phyloP scores from a whole-genome alignment of 805 yeast genomes.

The Lachancea cidri region DNA sequence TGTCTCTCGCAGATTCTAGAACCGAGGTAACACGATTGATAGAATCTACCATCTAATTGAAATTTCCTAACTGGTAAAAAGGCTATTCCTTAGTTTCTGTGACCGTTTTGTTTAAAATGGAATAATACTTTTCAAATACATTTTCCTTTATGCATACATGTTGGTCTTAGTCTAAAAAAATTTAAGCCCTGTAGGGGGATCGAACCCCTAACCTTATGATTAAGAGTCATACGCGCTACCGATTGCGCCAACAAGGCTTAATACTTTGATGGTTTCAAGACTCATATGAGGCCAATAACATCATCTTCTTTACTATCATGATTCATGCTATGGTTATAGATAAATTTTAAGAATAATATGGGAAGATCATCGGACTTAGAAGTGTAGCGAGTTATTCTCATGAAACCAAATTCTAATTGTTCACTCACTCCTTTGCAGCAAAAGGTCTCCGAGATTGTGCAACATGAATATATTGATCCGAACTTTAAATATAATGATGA shows the following conservation, averaged over 20 bases:
- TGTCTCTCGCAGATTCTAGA: constrained; percentile 72
- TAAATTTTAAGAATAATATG: no score
- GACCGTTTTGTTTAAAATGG: no score
- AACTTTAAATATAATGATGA: constrained; percentile 13
- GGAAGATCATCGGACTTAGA: no score
- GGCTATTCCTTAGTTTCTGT: no score
- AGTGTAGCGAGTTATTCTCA: not conserved
- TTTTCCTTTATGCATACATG: no score
- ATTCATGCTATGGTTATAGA: no score
- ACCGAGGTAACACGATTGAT: constrained; percentile 60
- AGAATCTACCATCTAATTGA: constrained; percentile 45
- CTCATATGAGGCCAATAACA: not conserved
- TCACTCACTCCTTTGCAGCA: constrained; percentile 14
- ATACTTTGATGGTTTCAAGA: not conserved
- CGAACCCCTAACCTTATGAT: constrained; percentile 18
- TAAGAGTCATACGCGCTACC: constrained; percentile 19
- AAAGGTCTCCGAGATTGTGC: constrained; percentile 15
- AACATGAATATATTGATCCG: constrained; percentile 16
- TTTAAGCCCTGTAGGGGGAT: constrained; percentile 16
- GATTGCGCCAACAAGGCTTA: constrained; percentile 17
- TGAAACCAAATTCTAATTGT: constrained; percentile 8
- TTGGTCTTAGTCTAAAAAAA: no score
- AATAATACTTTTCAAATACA: no score
- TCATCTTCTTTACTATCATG: no score
- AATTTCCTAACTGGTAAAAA: not conserved